A percentile compares a stretch with the other conserved stretches of the same genome.
These are phyloP conservation scores for Rhododendron henanense DNA, from an alignment of 148 eudicot species.

Conservation along the genomic window DNA sequence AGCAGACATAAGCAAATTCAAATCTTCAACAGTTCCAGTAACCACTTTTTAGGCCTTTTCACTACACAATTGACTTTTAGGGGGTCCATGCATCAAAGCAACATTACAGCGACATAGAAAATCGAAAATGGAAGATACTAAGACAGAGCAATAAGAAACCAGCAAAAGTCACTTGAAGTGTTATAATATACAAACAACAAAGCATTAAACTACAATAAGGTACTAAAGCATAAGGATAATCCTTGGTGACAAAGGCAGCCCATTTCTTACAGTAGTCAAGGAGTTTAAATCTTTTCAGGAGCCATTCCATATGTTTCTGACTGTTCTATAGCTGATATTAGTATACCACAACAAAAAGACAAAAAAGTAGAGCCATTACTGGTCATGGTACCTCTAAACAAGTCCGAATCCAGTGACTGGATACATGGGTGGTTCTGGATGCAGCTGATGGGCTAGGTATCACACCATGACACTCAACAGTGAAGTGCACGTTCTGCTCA, in stretches of 20 bases:
- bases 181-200: background rate
- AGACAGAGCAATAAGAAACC: background rate
- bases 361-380: background rate
- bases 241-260: background rate
- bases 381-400: constrained; percentile 63
- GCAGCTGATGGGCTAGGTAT: constrained; percentile 26
- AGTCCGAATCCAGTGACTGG: constrained; percentile 85
- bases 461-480: constrained; percentile 75
- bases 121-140: background rate
- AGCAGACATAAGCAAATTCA: background rate
- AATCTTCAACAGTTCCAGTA: background rate
- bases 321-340: background rate
- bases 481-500: constrained; percentile 49
- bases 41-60: background rate
- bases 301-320: background rate
- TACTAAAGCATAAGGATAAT: background rate
- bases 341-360: background rate
- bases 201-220: background rate
- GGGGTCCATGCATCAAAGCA: background rate
- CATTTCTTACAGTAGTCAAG: background rate
- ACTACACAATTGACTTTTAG: background rate
- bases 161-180: background rate
- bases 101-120: background rate
- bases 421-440: constrained; percentile 44
- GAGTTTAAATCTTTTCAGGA: background rate